A percentile compares a stretch with the other conserved stretches of the same genome.
phyloP scores from a whole-genome alignment of 2,329 filamentous ascomycete genomes.

The Blumeria hordei region DNA sequence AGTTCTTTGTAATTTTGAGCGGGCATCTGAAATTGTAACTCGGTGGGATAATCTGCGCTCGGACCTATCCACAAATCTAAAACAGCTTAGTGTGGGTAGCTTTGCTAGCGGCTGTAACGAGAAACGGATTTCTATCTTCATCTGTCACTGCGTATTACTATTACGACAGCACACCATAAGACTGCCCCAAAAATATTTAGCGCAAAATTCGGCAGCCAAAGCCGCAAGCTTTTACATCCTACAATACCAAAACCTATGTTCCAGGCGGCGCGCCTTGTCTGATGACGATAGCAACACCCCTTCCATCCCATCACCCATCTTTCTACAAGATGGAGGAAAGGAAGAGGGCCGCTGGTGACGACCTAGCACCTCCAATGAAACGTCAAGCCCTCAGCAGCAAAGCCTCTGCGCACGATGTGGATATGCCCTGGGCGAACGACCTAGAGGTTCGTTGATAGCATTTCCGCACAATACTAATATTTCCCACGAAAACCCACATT shows the following conservation, averaged over 20 bases:
- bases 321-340: constrained; percentile 97
- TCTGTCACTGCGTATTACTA: too few species aligned
- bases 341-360: constrained; percentile 81
- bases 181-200: too few species aligned
- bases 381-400: constrained; percentile 74
- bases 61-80: not conserved
- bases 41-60: not conserved
- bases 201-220: too few species aligned
- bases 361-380: constrained; percentile 74
- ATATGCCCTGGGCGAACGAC: constrained; percentile 47
- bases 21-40: too few species aligned
- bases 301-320: constrained; percentile 47
- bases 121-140: too few species aligned
- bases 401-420: constrained; percentile 34
- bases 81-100: not conserved
- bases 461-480: constrained; percentile 8
- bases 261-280: constrained; percentile 28
- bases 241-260: too few species aligned
- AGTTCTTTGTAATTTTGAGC: too few species aligned
- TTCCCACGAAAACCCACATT: not conserved
- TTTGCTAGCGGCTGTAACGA: not conserved
- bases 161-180: too few species aligned
- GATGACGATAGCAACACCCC: constrained; percentile 50
- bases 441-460: constrained; percentile 39
- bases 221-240: too few species aligned